Evolutionary conservation across 1,284 basidiomycete genomes (phyloP).

Genomic region (Ganoderma boninense): DNA sequence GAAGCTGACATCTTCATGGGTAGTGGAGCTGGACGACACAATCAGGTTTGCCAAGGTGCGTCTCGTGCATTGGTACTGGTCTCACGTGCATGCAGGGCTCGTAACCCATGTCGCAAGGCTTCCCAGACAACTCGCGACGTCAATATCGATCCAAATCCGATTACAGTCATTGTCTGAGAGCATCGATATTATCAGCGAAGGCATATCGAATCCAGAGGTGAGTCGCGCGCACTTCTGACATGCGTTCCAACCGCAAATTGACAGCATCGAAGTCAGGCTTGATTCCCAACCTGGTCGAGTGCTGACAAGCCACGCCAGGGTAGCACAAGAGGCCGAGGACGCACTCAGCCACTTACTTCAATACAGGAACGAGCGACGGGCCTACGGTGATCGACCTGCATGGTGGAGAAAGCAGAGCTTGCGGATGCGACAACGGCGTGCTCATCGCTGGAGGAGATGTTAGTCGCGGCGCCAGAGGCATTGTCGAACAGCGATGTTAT

Average conservation of each 20-base stretch:
- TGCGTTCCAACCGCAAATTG: not conserved
- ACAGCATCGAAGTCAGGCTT: conserved; percentile 64
- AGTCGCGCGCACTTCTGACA: conserved; percentile 23
- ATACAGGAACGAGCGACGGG: conserved; percentile 56
- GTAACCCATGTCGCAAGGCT: conserved; percentile 51
- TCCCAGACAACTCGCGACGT: conserved; percentile 64
- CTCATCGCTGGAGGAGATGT: conserved; percentile 49
- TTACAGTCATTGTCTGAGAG: conserved; percentile 58
- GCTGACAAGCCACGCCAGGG: conserved; percentile 61
- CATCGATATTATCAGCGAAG: conserved; percentile 58
- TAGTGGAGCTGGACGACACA: conserved; percentile 71
- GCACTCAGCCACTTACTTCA: conserved; percentile 61
- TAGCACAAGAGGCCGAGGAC: conserved; percentile 68
- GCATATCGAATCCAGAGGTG: conserved; percentile 68
- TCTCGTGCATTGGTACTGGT: not conserved
- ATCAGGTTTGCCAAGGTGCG: conserved; percentile 74
- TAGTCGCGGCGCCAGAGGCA: conserved; percentile 60
- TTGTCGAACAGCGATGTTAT: conserved; percentile 60
- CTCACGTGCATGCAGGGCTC: not conserved
- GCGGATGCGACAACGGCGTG: conserved; percentile 62
- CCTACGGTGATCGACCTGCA: conserved; percentile 50
- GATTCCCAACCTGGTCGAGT: conserved; percentile 61
- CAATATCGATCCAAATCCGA: conserved; percentile 69
- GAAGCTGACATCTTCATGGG: conserved; percentile 69
- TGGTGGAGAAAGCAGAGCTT: conserved; percentile 65